phyloP scores from a whole-genome alignment of 306 rosid genomes.

The Hippophae tibetana region DNA sequence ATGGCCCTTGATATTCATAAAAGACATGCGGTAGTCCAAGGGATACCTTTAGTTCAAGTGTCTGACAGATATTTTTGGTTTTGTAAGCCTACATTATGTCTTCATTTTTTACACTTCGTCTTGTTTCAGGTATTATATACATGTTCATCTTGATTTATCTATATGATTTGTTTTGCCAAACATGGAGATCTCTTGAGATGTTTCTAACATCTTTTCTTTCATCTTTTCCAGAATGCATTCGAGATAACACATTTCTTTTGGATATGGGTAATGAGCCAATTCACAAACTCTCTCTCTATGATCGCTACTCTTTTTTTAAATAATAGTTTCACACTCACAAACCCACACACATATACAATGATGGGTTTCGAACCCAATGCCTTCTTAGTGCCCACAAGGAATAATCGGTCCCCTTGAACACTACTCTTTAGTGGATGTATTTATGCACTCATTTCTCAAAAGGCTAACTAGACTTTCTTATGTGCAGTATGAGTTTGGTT shows the following conservation, averaged over 20 bases:
- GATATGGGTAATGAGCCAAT: slow-evolving; percentile 41
- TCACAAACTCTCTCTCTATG: not conserved
- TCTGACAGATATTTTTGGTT: slow-evolving; percentile 89
- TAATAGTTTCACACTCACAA: slow-evolving; percentile 6
- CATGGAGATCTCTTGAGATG: not conserved
- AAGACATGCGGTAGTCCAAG: slow-evolving; percentile 90
- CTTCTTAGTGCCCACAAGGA: too few relatives aligned
- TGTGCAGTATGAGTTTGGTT: slow-evolving; percentile 91
- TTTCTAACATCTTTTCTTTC: slow-evolving; percentile 17
- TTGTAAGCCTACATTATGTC: slow-evolving; percentile 65
- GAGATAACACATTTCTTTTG: slow-evolving; percentile 90
- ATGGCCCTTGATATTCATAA: slow-evolving; percentile 91
- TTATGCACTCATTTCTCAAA: too few relatives aligned
- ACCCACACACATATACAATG: not conserved
- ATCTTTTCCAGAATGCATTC: slow-evolving; percentile 72
- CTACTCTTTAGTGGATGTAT: too few relatives aligned
- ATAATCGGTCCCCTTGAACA: too few relatives aligned
- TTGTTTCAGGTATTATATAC: slow-evolving; percentile 61
- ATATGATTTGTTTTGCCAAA: not conserved
- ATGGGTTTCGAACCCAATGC: too few relatives aligned
- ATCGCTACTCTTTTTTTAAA: not conserved
- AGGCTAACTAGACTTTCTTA: too few relatives aligned
- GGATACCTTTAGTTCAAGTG: slow-evolving; percentile 95
- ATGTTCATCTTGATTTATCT: not conserved
- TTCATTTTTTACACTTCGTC: slow-evolving; percentile 74